Percentiles rank a stretch among this genome's conserved stretches.
phyloP scores from a whole-genome alignment of 2,329 filamentous ascomycete species.

The Chaetothyriales sp. region DNA sequence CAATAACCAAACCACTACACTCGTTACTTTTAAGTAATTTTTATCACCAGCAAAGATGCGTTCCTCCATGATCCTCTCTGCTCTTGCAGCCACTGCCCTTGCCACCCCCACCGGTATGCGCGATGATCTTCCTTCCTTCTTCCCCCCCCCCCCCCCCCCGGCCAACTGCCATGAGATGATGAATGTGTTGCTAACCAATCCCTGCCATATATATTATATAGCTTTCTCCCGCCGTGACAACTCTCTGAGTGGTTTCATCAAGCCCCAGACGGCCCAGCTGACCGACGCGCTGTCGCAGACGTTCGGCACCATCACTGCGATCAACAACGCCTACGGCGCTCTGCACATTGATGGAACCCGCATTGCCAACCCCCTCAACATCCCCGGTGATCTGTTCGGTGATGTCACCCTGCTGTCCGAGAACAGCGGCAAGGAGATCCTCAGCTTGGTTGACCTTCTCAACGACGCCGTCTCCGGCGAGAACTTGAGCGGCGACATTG shows the following conservation, averaged over 20 bases:
- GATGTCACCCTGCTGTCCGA: not conserved
- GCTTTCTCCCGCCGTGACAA: not conserved
- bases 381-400: conserved; percentile 2
- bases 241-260: conserved; percentile 2
- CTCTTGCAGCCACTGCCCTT: conserved; percentile 9
- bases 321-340: conserved; percentile 1
- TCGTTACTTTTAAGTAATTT: conserved; percentile 1
- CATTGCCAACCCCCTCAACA: not conserved
- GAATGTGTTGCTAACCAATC: not conserved
- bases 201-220: too few relatives aligned
- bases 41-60: conserved; percentile 11
- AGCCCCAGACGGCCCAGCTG: conserved; percentile 1
- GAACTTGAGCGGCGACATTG: not conserved
- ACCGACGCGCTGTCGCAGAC: conserved; percentile 4
- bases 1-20: not conserved
- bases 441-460: not conserved
- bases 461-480: not conserved
- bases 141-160: not conserved
- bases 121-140: too few relatives aligned
- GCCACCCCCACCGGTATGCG: conserved; percentile 9
- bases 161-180: not conserved
- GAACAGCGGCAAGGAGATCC: not conserved
- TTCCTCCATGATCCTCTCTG: conserved; percentile 14
- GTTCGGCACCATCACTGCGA: conserved; percentile 1
- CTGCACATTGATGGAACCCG: not conserved